Conservation (phyloP, 352 stramenopile genomes). For the Pythium aristosporum region DNA sequence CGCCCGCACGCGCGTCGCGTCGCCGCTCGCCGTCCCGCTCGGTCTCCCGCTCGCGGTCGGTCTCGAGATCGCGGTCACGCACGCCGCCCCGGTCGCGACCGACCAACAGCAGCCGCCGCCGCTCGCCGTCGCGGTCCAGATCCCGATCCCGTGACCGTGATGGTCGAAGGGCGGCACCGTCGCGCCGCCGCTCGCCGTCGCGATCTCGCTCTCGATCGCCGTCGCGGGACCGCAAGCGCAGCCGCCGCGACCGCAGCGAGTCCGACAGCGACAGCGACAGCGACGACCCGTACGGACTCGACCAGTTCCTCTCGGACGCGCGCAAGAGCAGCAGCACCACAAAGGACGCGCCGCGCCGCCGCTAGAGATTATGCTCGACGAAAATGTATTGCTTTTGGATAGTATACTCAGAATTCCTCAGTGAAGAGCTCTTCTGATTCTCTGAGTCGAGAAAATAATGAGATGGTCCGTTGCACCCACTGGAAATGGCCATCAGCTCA, state of each 20-base stretch:
- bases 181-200: slow-evolving; percentile 33
- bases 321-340: slow-evolving; percentile 35
- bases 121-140: slow-evolving; percentile 23
- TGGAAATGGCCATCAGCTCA: slow-evolving; percentile 12
- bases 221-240: slow-evolving; percentile 47
- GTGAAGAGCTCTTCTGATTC: slow-evolving; percentile 6
- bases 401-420: background rate
- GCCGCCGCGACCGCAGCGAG: slow-evolving; percentile 41
- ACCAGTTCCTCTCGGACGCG: slow-evolving; percentile 81
- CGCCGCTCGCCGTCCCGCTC: slow-evolving; percentile 28
- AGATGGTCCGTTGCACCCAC: slow-evolving; percentile 8
- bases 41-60: slow-evolving; percentile 25
- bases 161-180: background rate
- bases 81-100: slow-evolving; percentile 27
- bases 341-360: slow-evolving; percentile 17
- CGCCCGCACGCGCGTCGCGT: slow-evolving; percentile 18
- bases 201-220: slow-evolving; percentile 35
- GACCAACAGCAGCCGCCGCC: slow-evolving; percentile 21
- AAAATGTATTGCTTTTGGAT: slow-evolving; percentile 19
- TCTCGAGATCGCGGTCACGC: slow-evolving; percentile 32
- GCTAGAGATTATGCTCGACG: background rate
- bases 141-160: slow-evolving; percentile 18
- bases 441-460: slow-evolving; percentile 12
- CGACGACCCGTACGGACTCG: slow-evolving; percentile 83
- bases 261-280: slow-evolving; percentile 45